Percentiles rank a stretch among this genome's conserved stretches.
These are phyloP conservation scores for Anisodus acutangulus DNA, from an alignment of 257 asterid genomes.

Conservation along the genomic window DNA sequence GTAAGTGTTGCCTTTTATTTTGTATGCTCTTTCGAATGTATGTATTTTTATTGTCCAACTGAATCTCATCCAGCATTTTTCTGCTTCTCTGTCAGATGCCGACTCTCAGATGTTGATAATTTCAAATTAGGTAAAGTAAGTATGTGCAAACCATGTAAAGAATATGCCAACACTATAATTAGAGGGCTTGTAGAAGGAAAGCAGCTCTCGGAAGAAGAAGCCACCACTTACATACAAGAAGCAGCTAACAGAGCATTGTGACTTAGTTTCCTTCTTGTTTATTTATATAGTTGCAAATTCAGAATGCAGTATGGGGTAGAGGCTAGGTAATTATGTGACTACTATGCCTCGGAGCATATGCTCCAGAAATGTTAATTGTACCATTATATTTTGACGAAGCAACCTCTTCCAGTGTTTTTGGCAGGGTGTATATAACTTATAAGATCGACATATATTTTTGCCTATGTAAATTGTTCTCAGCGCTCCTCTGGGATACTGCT, in stretches of 20 bases:
- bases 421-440: neutral
- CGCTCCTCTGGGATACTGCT: neutral
- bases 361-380: neutral
- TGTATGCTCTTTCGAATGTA: neutral
- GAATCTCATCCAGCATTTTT: neutral
- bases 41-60: neutral
- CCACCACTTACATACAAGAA: constrained; percentile 65
- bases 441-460: neutral
- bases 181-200: constrained; percentile 85
- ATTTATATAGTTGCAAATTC: neutral
- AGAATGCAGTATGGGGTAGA: neutral
- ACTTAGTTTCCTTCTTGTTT: constrained; percentile 30
- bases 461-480: neutral
- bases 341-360: neutral
- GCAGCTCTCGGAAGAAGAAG: constrained; percentile 76
- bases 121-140: constrained; percentile 64
- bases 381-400: neutral
- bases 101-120: constrained; percentile 52
- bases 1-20: constrained; percentile 47
- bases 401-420: neutral
- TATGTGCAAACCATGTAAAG: constrained; percentile 64
- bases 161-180: constrained; percentile 61
- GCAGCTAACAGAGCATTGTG: constrained; percentile 63
- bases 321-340: neutral
- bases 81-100: constrained; percentile 61